Evolutionary conservation across 106 monocot species (phyloP).

Genomic region (Platanthera zijinensis): DNA sequence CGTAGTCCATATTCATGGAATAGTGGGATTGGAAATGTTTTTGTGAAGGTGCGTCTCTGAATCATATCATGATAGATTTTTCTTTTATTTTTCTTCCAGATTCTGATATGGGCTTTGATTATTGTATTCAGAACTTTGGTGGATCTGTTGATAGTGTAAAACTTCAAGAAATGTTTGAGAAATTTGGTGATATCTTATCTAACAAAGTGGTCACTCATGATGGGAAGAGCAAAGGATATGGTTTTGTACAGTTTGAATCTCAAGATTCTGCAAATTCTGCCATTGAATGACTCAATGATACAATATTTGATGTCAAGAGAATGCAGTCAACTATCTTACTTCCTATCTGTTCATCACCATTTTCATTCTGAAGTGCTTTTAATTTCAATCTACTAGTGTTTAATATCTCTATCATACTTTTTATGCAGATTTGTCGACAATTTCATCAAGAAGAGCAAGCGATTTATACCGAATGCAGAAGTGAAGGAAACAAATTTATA

Average conservation of each 20-base stretch:
- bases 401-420: background rate
- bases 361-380: background rate
- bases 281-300: slow-evolving; percentile 49
- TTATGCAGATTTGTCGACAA: slow-evolving; percentile 35
- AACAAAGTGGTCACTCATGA: slow-evolving; percentile 50
- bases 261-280: slow-evolving; percentile 67
- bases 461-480: slow-evolving; percentile 27
- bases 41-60: slow-evolving; percentile 60
- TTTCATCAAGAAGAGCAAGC: slow-evolving; percentile 63
- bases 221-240: slow-evolving; percentile 72
- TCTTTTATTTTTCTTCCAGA: background rate
- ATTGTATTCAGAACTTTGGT: slow-evolving; percentile 50
- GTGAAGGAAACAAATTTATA: slow-evolving; percentile 65
- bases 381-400: background rate
- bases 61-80: background rate
- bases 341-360: background rate
- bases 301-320: slow-evolving; percentile 47
- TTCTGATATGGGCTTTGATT: background rate
- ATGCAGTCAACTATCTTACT: slow-evolving; percentile 29
- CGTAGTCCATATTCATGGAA: slow-evolving; percentile 61
- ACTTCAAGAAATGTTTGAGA: slow-evolving; percentile 49
- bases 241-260: slow-evolving; percentile 75
- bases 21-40: slow-evolving; percentile 72
- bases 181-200: slow-evolving; percentile 60
- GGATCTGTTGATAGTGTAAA: slow-evolving; percentile 46